Evolutionary conservation across 768 basidiomycete species (phyloP).

Genomic region (Tulasnella calospora): DNA sequence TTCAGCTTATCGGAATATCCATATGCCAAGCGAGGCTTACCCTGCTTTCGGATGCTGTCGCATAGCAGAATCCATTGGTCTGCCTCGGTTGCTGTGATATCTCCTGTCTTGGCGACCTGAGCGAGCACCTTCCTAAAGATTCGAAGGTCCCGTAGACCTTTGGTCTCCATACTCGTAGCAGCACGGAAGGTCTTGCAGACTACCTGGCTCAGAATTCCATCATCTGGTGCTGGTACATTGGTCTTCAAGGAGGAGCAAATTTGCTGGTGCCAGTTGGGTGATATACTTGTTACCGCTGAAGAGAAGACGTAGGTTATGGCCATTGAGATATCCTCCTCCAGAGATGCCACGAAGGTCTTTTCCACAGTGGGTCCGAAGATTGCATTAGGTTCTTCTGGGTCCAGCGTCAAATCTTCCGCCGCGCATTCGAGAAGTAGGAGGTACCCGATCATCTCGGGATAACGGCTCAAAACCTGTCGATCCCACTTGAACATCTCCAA

Average conservation of each 20-base stretch:
- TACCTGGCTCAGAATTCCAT: not conserved
- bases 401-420: constrained; percentile 55
- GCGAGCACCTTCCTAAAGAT: constrained; percentile 58
- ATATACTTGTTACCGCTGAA: constrained; percentile 41
- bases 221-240: constrained; percentile 33
- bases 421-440: constrained; percentile 59
- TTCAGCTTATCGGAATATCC: not conserved
- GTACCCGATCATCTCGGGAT: constrained; percentile 66
- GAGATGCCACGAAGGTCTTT: constrained; percentile 40
- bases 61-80: constrained; percentile 75
- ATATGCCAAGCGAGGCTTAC: constrained; percentile 41
- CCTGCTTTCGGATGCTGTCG: constrained; percentile 54
- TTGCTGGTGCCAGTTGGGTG: constrained; percentile 45
- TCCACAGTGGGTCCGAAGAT: constrained; percentile 46
- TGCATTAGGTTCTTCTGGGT: constrained; percentile 48
- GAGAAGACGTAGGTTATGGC: constrained; percentile 62
- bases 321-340: constrained; percentile 48
- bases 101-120: constrained; percentile 54
- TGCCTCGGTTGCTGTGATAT: constrained; percentile 50
- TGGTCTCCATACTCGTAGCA: constrained; percentile 36
- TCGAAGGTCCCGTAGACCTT: constrained; percentile 53
- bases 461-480: constrained; percentile 53
- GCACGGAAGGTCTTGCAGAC: not conserved
- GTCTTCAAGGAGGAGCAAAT: constrained; percentile 38
- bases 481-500: constrained; percentile 54